Conservation (phyloP, 2,329 filamentous ascomycete genomes). For the Trichoderma hamatum region DNA sequence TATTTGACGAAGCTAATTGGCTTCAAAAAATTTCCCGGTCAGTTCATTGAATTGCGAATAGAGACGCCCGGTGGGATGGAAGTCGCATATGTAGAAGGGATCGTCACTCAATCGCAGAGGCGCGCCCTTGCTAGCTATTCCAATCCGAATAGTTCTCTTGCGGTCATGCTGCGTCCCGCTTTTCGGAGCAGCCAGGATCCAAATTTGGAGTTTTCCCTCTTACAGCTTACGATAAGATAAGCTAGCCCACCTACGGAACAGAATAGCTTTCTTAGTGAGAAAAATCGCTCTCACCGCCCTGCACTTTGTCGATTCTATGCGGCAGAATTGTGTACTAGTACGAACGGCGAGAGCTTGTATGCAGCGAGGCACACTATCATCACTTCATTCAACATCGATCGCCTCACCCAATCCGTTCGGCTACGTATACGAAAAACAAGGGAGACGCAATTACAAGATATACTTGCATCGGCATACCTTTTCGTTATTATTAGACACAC, state of each 20-base stretch:
- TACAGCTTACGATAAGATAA: slow-evolving; percentile 22
- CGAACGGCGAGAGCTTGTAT: background rate
- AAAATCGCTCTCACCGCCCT: slow-evolving; percentile 24
- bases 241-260: background rate
- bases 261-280: background rate
- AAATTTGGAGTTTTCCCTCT: slow-evolving; percentile 14
- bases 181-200: slow-evolving; percentile 2
- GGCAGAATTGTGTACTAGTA: slow-evolving; percentile 28
- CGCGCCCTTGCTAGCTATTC: background rate
- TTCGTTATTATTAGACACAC: background rate
- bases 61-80: background rate
- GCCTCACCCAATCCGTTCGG: background rate
- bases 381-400: background rate
- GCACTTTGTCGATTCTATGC: background rate
- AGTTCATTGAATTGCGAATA: background rate
- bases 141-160: background rate
- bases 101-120: slow-evolving; percentile 1
- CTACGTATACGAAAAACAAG: background rate
- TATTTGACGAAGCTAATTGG: slow-evolving; percentile 1
- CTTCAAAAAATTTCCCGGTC: background rate
- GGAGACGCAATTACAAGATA: background rate
- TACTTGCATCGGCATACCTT: background rate
- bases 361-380: slow-evolving; percentile 2
- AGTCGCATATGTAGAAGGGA: background rate
- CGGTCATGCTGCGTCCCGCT: slow-evolving; percentile 3